Conservation (phyloP, 805 yeast species). For the Cyberlindnera euphorbiiphila region DNA sequence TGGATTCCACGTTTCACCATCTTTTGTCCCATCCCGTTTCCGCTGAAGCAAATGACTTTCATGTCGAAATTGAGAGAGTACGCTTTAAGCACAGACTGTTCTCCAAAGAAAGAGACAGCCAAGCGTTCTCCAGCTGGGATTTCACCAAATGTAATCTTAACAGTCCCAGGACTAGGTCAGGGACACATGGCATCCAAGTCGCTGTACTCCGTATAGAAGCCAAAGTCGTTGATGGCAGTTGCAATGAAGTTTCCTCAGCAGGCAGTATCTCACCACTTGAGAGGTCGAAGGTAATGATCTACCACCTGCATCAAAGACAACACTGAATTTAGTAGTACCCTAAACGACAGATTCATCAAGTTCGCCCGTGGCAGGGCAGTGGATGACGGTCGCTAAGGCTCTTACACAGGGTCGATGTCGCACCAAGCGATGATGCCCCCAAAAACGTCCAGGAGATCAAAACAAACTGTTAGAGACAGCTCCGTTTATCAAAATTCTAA, state of each 20-base stretch:
- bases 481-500: constrained; percentile 10
- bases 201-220: background rate
- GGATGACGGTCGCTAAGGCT: constrained; percentile 3
- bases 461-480: constrained; percentile 4
- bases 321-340: constrained; percentile 9
- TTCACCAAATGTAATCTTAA: constrained; percentile 8
- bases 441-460: constrained; percentile 8
- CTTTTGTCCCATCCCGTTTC: too few relatives aligned
- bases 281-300: constrained; percentile 7
- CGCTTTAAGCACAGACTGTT: too few relatives aligned
- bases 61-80: too few relatives aligned
- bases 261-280: background rate
- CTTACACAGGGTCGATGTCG: constrained; percentile 12
- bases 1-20: too few relatives aligned
- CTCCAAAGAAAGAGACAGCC: constrained; percentile 9
- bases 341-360: constrained; percentile 4
- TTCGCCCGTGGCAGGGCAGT: constrained; percentile 11
- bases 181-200: background rate
- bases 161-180: too few relatives aligned
- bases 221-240: constrained; percentile 4
- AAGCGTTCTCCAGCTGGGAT: constrained; percentile 13
- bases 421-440: constrained; percentile 15
- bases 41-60: too few relatives aligned
- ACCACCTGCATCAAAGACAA: constrained; percentile 17
- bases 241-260: constrained; percentile 4